These are phyloP conservation scores for Porodaedalea pini DNA, from an alignment of 1,284 basidiomycete species.

Conservation along the genomic window DNA sequence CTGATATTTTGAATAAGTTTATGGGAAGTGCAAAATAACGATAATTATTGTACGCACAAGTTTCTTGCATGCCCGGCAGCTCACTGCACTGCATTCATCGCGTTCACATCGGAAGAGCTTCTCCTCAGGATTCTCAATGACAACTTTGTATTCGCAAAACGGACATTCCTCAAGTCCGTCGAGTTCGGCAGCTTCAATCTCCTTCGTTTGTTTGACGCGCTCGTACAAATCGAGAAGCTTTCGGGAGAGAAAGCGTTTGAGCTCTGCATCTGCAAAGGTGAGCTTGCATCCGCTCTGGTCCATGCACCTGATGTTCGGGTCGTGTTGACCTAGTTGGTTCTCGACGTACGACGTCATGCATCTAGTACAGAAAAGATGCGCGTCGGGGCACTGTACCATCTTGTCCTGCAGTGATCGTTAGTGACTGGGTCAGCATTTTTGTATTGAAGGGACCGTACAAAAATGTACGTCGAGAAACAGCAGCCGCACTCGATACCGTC, in stretches of 20 bases:
- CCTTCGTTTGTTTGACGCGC: constrained; percentile 72
- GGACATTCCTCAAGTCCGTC: constrained; percentile 83
- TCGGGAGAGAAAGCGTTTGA: constrained; percentile 55
- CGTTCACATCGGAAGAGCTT: constrained; percentile 78
- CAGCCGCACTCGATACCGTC: constrained; percentile 78
- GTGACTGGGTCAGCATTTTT: constrained; percentile 7
- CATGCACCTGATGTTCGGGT: constrained; percentile 69
- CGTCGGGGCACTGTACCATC: constrained; percentile 82
- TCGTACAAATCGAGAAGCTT: constrained; percentile 71
- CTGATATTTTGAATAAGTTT: constrained; percentile 34
- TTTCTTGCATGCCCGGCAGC: constrained; percentile 75
- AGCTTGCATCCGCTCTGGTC: constrained; percentile 71
- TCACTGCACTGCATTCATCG: constrained; percentile 66
- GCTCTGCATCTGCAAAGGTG: constrained; percentile 64
- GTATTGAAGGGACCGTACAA: constrained; percentile 46
- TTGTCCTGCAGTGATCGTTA: constrained; percentile 48
- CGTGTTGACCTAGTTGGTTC: constrained; percentile 47
- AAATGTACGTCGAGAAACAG: constrained; percentile 69
- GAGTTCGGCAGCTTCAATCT: constrained; percentile 69
- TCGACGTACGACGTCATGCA: constrained; percentile 54
- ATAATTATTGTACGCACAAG: constrained; percentile 43
- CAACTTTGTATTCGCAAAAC: constrained; percentile 78
- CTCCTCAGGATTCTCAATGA: constrained; percentile 76
- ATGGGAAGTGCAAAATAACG: constrained; percentile 8
- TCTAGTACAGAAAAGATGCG: constrained; percentile 66